A percentile compares a stretch with the other conserved stretches of the same genome.
Evolutionary conservation across 306 rosid species (phyloP).

Genomic region (Cucurbita ficifolia): DNA sequence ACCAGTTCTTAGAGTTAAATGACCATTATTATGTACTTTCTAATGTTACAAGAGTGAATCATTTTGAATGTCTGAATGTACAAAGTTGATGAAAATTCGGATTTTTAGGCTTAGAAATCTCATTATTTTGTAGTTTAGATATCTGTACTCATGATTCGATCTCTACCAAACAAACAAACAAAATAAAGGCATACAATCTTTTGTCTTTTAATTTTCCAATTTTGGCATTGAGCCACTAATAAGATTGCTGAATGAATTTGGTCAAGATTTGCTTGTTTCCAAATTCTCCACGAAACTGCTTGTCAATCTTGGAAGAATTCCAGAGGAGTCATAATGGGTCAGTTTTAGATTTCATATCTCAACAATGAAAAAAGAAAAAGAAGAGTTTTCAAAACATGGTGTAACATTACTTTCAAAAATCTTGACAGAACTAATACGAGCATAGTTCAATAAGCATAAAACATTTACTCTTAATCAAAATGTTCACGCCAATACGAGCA

Average conservation of each 20-base stretch:
- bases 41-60: not conserved
- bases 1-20: not conserved
- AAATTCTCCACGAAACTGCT: not conserved
- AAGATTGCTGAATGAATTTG: not conserved
- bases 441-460: too few species aligned
- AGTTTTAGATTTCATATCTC: not conserved
- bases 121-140: not conserved
- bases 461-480: too few species aligned
- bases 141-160: not conserved
- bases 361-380: not conserved
- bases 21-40: not conserved
- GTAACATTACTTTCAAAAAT: not conserved
- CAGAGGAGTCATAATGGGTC: not conserved
- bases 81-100: not conserved
- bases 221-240: not conserved
- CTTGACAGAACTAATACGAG: not conserved
- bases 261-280: conserved; percentile 1
- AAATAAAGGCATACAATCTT: not conserved
- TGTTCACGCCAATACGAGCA: too few species aligned
- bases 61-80: not conserved
- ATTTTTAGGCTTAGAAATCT: not conserved
- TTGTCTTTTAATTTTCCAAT: not conserved
- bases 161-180: not conserved
- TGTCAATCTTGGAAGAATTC: not conserved
- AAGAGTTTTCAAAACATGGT: not conserved